phyloP scores from a whole-genome alignment of 768 basidiomycete genomes.

The Boletus tylopilopsis region DNA sequence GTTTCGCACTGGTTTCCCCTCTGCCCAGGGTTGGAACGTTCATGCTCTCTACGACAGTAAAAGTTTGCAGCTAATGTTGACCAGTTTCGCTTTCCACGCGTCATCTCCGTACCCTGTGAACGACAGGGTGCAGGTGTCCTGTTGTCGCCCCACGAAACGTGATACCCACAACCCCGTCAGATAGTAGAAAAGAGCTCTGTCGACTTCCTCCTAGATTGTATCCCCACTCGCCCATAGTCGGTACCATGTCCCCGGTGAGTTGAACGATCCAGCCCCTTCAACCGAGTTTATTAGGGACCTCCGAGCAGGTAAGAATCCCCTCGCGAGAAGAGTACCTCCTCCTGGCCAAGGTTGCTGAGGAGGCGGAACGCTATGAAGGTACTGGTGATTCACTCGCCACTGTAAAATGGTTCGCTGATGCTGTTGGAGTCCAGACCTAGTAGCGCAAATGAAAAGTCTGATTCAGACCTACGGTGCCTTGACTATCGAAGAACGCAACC shows the following conservation, averaged over 20 bases:
- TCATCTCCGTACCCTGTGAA: constrained; percentile 15
- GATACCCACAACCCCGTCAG: constrained; percentile 31
- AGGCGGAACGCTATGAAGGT: constrained; percentile 91
- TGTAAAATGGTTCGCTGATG: constrained; percentile 5
- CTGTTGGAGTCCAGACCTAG: constrained; percentile 54
- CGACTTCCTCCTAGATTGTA: not conserved
- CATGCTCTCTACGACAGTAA: constrained; percentile 4
- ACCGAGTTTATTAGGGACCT: constrained; percentile 2
- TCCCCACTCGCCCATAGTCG: constrained; percentile 9
- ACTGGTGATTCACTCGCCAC: constrained; percentile 8
- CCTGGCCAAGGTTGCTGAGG: constrained; percentile 81
- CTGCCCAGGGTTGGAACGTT: constrained; percentile 25
- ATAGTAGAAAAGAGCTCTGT: constrained; percentile 27
- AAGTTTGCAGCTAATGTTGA: constrained; percentile 1
- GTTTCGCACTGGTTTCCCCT: constrained; percentile 20
- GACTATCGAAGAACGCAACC: constrained; percentile 81
- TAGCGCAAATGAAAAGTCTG: constrained; percentile 73
- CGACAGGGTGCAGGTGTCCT: constrained; percentile 8
- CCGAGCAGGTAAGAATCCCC: constrained; percentile 27
- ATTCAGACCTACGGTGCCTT: constrained; percentile 66
- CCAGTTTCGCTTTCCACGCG: constrained; percentile 3
- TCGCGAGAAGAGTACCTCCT: constrained; percentile 43
- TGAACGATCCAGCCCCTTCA: not conserved
- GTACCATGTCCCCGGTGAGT: constrained; percentile 31
- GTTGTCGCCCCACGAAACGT: constrained; percentile 11